phyloP scores from a whole-genome alignment of 2,329 filamentous ascomycete genomes.

The Aureobasidium sp. region DNA sequence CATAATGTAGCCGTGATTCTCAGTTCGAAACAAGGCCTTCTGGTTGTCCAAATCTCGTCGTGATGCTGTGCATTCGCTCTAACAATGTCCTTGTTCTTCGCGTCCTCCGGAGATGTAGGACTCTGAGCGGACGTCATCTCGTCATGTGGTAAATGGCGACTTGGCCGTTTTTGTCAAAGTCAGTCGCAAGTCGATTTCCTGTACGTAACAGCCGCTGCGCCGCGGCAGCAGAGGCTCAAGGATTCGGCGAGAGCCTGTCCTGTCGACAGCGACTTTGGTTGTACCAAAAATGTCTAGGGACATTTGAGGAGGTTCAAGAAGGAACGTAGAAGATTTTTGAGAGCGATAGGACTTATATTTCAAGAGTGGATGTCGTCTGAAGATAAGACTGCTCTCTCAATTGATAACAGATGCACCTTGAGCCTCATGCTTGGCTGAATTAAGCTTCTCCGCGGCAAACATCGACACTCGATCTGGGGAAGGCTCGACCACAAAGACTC shows the following conservation, averaged over 20 bases:
- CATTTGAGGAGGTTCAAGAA: not conserved
- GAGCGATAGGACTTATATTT: conserved; percentile 5
- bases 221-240: not conserved
- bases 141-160: conserved; percentile 1
- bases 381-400: conserved; percentile 3
- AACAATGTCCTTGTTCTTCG: not conserved
- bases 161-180: conserved; percentile 10
- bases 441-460: conserved; percentile 12
- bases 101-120: conserved; percentile 1
- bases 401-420: conserved; percentile 10
- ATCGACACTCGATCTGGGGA: not conserved
- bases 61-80: not conserved
- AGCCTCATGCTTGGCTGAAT: conserved; percentile 1
- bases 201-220: conserved; percentile 14
- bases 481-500: not conserved
- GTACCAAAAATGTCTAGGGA: not conserved
- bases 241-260: not conserved
- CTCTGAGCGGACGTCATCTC: not conserved
- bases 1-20: not conserved
- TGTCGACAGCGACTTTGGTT: not conserved
- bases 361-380: conserved; percentile 1
- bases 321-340: not conserved
- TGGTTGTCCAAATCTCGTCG: no score
- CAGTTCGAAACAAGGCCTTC: not conserved
- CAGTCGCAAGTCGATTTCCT: not conserved